phyloP scores from a whole-genome alignment of 1,139 yeast species.

The Geotrichum reessii region DNA sequence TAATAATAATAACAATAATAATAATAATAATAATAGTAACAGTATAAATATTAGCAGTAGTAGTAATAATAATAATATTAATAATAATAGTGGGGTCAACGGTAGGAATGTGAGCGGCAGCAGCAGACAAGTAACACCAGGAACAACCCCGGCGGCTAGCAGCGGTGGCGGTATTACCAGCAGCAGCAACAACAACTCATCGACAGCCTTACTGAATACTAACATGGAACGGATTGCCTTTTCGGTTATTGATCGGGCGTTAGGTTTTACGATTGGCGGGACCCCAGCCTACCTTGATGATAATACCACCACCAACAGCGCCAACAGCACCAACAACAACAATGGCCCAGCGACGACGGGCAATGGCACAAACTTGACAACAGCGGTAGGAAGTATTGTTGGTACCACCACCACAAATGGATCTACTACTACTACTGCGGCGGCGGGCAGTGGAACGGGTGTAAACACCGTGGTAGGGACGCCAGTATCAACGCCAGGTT shows the following conservation, averaged over 20 bases:
- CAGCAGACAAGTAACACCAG: neutral
- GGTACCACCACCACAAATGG: neutral
- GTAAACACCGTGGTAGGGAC: neutral
- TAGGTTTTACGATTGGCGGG: neutral
- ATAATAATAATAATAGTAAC: neutral
- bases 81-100: neutral
- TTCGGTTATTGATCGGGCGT: neutral
- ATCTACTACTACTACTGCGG: neutral
- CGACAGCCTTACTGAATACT: neutral
- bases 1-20: no score
- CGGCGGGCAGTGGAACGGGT: neutral
- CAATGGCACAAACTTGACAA: no score
- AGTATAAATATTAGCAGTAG: neutral
- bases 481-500: neutral
- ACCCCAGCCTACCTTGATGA: slow-evolving; percentile 2
- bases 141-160: neutral
- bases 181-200: neutral
- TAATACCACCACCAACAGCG: neutral
- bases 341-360: neutral
- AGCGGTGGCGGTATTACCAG: neutral
- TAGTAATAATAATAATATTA: neutral
- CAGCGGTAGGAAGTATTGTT: no score
- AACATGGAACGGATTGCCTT: neutral
- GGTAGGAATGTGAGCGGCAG: neutral
- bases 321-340: neutral